Evolutionary conservation across 169 alveolate species (phyloP), one percentile per base, ranked within the genome.

Genomic region (Theileria parva): DNA sequence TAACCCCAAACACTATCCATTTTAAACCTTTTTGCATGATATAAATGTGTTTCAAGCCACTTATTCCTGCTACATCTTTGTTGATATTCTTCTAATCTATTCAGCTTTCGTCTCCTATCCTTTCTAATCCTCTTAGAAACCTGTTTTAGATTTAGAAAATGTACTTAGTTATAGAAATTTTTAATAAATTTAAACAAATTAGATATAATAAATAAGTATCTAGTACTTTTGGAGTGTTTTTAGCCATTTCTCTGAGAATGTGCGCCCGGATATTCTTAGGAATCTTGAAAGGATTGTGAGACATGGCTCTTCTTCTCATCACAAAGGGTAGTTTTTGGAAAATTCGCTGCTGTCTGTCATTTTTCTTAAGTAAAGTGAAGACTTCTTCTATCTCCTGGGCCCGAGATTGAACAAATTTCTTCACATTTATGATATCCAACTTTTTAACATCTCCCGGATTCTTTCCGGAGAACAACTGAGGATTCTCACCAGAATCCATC

Each of bases 231-330:
- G 95, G 92, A 50, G 80, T 85, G 55, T 88, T 79, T 77, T 80
- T 87, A 60, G 89, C 68, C 88, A 89, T 93, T 88, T 92, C 96
- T 17, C 76, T 78, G 55, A 74, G 85, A 55, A 86, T 64, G 50
- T 69, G 87, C 37, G 79, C 73, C 64, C 97, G 69, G 48, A 94
- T 90, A 48, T 94, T 68, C 28, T 89, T 63, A 7, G 99, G 99
- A 5, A 96, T 95, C 57, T 98, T 75, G 74, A 94, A 95, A 25
- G 97, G 95, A 73, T 96, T 96, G 88, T 94, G 97, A 15, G 99
- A 96, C 98, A 96, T 96, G 48, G 98, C 98, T 53, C 99, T 83
- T 69, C 99, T 85, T 69, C 98, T 83, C 86, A 95, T 78, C 57
- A 88, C 96, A 57, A 92, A 89, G 19, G 97, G 98, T 3, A 96